These are phyloP conservation scores for Salvia miltiorrhiza DNA, from an alignment of 257 asterid genomes.

Conservation along the genomic window DNA sequence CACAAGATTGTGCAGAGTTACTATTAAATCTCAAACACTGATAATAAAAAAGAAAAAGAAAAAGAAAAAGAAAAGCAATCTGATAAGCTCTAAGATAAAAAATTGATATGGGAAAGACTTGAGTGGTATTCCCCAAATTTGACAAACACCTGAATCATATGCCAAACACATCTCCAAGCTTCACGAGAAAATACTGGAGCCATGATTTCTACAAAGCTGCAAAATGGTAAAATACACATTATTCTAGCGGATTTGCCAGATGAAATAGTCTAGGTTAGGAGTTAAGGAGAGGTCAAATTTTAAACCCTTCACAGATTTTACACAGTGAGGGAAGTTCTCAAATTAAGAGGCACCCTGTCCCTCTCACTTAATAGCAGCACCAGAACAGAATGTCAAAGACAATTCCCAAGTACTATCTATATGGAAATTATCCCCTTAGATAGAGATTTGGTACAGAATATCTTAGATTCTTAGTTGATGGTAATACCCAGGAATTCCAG, in stretches of 20 bases:
- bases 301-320: too few relatives aligned
- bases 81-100: background rate
- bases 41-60: too few relatives aligned
- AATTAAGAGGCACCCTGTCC: background rate
- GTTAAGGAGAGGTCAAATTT: background rate
- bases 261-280: background rate
- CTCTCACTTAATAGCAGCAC: background rate
- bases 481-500: conserved; percentile 6
- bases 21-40: conserved; percentile 4
- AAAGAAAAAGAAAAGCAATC: conserved; percentile 1
- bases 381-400: background rate
- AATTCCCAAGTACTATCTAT: conserved; percentile 4
- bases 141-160: conserved; percentile 89
- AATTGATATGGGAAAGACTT: background rate
- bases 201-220: conserved; percentile 97
- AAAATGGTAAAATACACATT: conserved; percentile 11
- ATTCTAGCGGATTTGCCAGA: background rate
- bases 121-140: background rate
- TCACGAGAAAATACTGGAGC: conserved; percentile 97
- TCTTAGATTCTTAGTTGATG: background rate
- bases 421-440: background rate
- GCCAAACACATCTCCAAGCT: conserved; percentile 99
- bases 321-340: background rate
- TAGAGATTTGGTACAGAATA: background rate
- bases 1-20: conserved; percentile 6